Evolutionary conservation across 257 asterid species (phyloP).

Genomic region (Cordia subcordata): DNA sequence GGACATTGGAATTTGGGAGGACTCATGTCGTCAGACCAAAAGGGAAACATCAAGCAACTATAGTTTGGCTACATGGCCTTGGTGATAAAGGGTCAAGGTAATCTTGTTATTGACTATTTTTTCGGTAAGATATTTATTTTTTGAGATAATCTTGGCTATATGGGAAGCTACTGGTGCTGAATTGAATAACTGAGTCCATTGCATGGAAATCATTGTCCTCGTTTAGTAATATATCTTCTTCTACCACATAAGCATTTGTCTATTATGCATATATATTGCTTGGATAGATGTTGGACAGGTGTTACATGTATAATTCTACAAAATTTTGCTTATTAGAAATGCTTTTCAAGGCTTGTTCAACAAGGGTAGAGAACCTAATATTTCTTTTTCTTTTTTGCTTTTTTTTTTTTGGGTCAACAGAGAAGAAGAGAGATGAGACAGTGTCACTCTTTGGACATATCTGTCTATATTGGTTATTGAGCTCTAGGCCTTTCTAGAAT

Average conservation of each 20-base stretch:
- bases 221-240: too few species aligned
- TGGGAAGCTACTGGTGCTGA: too few species aligned
- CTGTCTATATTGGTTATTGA: background rate
- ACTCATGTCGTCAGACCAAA: conserved; percentile 82
- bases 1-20: conserved; percentile 61
- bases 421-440: background rate
- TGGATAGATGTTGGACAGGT: too few species aligned
- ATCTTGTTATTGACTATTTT: background rate
- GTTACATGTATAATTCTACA: too few species aligned
- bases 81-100: conserved; percentile 90
- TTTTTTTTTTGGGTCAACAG: too few species aligned
- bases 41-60: conserved; percentile 83
- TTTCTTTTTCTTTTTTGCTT: too few species aligned
- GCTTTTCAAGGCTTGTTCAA: too few species aligned
- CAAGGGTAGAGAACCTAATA: too few species aligned
- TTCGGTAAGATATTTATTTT: too few species aligned
- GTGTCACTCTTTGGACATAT: background rate
- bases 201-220: background rate
- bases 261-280: too few species aligned
- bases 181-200: background rate
- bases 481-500: background rate
- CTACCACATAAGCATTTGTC: too few species aligned
- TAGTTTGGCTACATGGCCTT: conserved; percentile 84
- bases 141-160: background rate
- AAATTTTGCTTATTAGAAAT: too few species aligned